Conservation (phyloP, 106 monocot species). For the Amphibolis antarctica region DNA sequence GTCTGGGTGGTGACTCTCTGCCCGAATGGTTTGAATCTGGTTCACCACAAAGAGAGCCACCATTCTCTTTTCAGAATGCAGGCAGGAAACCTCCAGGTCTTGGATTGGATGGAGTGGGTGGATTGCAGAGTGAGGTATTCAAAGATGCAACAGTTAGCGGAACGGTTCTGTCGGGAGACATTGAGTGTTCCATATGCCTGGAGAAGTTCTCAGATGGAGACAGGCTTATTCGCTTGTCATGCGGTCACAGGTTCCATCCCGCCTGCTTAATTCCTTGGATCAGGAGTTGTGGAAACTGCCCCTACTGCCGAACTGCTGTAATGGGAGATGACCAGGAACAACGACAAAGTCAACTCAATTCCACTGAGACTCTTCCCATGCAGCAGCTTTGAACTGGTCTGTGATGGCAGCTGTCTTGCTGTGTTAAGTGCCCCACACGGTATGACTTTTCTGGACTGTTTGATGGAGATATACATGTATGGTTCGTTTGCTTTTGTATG, state of each 20-base stretch:
- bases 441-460: no score
- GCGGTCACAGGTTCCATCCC: slow-evolving; percentile 56
- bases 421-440: no score
- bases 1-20: neutral
- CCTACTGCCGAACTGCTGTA: slow-evolving; percentile 43
- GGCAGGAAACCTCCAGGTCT: slow-evolving; percentile 42
- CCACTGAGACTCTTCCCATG: no score
- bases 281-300: slow-evolving; percentile 55
- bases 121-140: slow-evolving; percentile 35
- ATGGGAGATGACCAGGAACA: neutral
- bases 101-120: slow-evolving; percentile 19
- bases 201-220: slow-evolving; percentile 52
- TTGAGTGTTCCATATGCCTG: slow-evolving; percentile 63
- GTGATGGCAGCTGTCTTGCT: no score
- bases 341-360: no score
- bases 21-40: slow-evolving; percentile 7
- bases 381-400: no score
- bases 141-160: slow-evolving; percentile 2
- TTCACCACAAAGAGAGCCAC: slow-evolving; percentile 5
- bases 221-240: slow-evolving; percentile 29
- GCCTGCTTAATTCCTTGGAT: slow-evolving; percentile 65
- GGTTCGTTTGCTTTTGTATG: no score
- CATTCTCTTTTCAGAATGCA: neutral
- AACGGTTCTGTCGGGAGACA: slow-evolving; percentile 2
- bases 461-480: no score